Percentiles rank a stretch among this genome's conserved stretches.
Conservation (phyloP, 768 basidiomycete species). For the Leccinellum rugosiceps region DNA sequence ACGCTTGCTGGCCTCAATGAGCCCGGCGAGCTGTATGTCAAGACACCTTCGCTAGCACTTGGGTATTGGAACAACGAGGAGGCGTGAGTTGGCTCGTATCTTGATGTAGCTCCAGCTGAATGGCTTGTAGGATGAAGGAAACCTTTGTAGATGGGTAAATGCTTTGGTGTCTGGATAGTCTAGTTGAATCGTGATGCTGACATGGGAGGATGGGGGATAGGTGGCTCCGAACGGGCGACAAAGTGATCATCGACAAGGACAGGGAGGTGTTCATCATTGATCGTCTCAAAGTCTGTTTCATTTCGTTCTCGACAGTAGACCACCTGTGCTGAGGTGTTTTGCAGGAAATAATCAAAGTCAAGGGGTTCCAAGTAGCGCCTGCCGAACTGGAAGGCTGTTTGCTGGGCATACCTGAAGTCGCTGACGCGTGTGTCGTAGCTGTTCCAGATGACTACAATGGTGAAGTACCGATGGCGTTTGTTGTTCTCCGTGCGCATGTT, state of each 20-base stretch:
- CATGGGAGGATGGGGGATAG: slow-evolving; percentile 26
- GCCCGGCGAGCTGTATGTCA: slow-evolving; percentile 58
- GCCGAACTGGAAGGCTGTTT: slow-evolving; percentile 71
- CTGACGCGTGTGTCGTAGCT: slow-evolving; percentile 62
- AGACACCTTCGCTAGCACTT: slow-evolving; percentile 36
- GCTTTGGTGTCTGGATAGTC: slow-evolving; percentile 22
- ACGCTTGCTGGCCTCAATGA: slow-evolving; percentile 52
- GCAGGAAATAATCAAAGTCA: slow-evolving; percentile 66
- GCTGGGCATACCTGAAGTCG: slow-evolving; percentile 56
- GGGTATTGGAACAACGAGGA: slow-evolving; percentile 53
- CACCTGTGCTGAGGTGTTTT: slow-evolving; percentile 5
- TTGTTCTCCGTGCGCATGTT: slow-evolving; percentile 47
- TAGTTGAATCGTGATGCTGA: neutral
- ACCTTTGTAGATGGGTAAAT: slow-evolving; percentile 64
- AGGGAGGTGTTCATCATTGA: slow-evolving; percentile 60
- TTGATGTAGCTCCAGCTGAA: slow-evolving; percentile 28
- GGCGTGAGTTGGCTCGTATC: slow-evolving; percentile 47
- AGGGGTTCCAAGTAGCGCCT: slow-evolving; percentile 72
- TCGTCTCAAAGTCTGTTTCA: slow-evolving; percentile 49
- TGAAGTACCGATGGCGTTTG: slow-evolving; percentile 68
- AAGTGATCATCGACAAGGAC: slow-evolving; percentile 51
- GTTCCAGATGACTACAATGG: slow-evolving; percentile 68
- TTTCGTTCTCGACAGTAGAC: neutral
- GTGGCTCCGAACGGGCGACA: slow-evolving; percentile 70
- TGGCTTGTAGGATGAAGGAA: slow-evolving; percentile 51